These are phyloP conservation scores for Cyberlindnera misumaiensis DNA, from an alignment of 805 yeast genomes.

Conservation along the genomic window DNA sequence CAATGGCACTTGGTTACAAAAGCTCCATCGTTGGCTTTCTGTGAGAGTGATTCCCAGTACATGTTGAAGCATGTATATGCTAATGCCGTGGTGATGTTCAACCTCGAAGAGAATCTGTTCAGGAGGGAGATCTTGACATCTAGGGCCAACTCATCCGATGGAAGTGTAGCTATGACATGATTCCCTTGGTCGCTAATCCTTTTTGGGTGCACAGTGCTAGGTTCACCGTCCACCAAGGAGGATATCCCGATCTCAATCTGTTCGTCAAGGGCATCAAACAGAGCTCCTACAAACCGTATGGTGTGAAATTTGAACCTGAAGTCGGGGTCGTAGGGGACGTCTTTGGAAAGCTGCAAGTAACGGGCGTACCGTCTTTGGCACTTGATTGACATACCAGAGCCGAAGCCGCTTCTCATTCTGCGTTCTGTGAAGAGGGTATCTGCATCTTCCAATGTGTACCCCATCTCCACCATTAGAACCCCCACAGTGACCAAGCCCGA, in stretches of 20 bases:
- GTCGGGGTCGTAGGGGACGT: background rate
- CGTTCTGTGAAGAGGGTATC: constrained; percentile 43
- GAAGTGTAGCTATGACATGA: background rate
- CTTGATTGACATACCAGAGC: constrained; percentile 61
- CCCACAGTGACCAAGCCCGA: constrained; percentile 75
- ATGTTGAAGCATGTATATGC: constrained; percentile 39
- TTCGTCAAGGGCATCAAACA: background rate
- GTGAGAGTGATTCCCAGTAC: constrained; percentile 31
- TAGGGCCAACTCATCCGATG: background rate
- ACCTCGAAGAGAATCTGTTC: background rate
- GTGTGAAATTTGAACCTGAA: background rate
- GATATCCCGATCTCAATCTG: background rate
- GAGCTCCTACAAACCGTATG: constrained; percentile 1
- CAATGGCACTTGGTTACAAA: constrained; percentile 23
- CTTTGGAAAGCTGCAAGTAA: constrained; percentile 33
- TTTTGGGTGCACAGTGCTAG: background rate
- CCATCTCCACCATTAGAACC: constrained; percentile 48
- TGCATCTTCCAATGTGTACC: constrained; percentile 38
- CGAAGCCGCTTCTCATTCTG: constrained; percentile 50
- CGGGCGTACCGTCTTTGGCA: constrained; percentile 63
- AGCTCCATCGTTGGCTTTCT: background rate
- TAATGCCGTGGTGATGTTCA: constrained; percentile 4
- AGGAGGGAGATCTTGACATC: constrained; percentile 4
- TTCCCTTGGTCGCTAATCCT: background rate
- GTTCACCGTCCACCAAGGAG: background rate